Evolutionary conservation across 2,329 filamentous ascomycete species (phyloP), one percentile per base, ranked within the genome.

Genomic region (Lecanicillium sp.): DNA sequence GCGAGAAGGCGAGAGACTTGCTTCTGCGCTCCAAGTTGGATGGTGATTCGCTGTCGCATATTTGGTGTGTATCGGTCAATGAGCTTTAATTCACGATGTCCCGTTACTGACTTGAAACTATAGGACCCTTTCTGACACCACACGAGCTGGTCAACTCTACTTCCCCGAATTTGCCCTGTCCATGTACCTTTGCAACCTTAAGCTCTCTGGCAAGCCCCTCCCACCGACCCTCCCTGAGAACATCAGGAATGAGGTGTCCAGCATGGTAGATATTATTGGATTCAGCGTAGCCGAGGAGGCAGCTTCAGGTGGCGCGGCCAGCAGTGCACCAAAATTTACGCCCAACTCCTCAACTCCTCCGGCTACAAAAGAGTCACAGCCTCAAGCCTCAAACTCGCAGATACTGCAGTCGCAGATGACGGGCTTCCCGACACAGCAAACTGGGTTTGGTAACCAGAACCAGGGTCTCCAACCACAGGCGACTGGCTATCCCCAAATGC

Each of bases 191-290:
- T 98, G 92, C 70, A 98, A 96, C 56, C 58, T 98, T 49, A 92
- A 83, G 58, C 70, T 96, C 42, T 92, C 86, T 1, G 87, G 88
- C 43, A 95, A 94, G 62, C 70, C 80, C 1, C 63, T 98, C 17
- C 92, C 92, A 0, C 55, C 71, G 2, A 60, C 57, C 5, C 70
- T 98, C 9, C 92, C 92, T 0, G 88, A 95, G 22, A 83, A 78
- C 43, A 81, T 98, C 48, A 84, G 80, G 66, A 98, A 98, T 53
- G 92, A 98, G 60, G 92, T 98, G 14, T 96, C 90, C 4, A 95
- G 92, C 63, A 96, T 98, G 89, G 92, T 98, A 29, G 92, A 98
- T 56, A 98, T 98, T 41, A 98, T 98, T 56, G 95, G 88, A 43
- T 98, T 98, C 58, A 87, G 83, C 49, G 76, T 95, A 17, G 79